Evolutionary conservation across 2,329 filamentous ascomycete species (phyloP).

Genomic region (Beauveria caledonica): DNA sequence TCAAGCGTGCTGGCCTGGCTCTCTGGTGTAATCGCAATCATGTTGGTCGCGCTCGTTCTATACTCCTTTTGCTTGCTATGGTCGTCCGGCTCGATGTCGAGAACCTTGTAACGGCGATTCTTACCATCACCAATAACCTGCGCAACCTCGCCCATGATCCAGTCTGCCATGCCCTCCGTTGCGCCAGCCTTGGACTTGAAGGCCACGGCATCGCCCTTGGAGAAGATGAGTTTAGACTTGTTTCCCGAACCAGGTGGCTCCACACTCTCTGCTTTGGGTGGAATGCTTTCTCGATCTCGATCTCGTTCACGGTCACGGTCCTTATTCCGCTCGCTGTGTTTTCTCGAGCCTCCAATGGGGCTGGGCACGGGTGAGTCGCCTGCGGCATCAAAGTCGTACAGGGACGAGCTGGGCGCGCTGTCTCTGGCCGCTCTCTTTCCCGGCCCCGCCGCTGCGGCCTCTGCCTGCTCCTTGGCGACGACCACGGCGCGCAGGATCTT

Average conservation of each 20-base stretch:
- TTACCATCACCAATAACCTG: constrained; percentile 69
- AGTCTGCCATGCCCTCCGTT: constrained; percentile 44
- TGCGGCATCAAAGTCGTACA: constrained; percentile 37
- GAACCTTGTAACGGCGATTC: constrained; percentile 68
- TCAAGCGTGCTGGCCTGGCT: constrained; percentile 40
- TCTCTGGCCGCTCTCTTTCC: constrained; percentile 20
- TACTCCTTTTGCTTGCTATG: constrained; percentile 60
- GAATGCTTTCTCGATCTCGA: constrained; percentile 38
- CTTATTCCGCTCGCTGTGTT: constrained; percentile 23
- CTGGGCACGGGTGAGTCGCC: constrained; percentile 39
- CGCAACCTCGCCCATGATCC: constrained; percentile 72
- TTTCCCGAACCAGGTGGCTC: constrained; percentile 40
- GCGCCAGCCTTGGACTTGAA: constrained; percentile 50
- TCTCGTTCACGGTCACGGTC: constrained; percentile 24
- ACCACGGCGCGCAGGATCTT: constrained; percentile 35
- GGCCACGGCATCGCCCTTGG: constrained; percentile 56
- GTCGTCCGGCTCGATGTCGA: constrained; percentile 70
- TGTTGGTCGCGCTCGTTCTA: constrained; percentile 62
- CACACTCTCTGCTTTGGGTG: constrained; percentile 47
- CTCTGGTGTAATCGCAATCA: constrained; percentile 65
- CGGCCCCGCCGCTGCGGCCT: constrained; percentile 24
- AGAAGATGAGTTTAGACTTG: constrained; percentile 47
- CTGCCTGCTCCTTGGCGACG: constrained; percentile 34
- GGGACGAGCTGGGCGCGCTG: constrained; percentile 21
- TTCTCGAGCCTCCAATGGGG: constrained; percentile 24